phyloP scores from a whole-genome alignment of 1,284 basidiomycete species.

The Entoloma clypeatum region DNA sequence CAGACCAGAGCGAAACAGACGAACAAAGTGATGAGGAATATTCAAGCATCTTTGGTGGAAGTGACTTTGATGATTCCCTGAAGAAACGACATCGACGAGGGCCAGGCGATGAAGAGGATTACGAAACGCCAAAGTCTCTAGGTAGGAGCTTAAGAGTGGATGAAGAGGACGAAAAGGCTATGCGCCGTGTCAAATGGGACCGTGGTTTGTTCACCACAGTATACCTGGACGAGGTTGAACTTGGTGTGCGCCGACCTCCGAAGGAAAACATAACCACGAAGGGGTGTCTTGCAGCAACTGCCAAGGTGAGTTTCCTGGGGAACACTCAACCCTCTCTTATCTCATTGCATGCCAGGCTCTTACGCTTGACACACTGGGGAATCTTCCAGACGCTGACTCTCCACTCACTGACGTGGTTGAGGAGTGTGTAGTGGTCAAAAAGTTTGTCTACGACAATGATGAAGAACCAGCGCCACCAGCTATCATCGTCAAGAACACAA shows the following conservation, averaged over 20 bases:
- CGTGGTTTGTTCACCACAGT: slow-evolving; percentile 59
- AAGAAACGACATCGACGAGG: slow-evolving; percentile 52
- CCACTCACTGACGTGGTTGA: slow-evolving; percentile 60
- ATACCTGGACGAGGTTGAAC: slow-evolving; percentile 57
- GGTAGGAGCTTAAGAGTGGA: slow-evolving; percentile 30
- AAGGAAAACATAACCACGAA: slow-evolving; percentile 44
- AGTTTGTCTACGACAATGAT: slow-evolving; percentile 81
- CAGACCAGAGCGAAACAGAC: slow-evolving; percentile 24
- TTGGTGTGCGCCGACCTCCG: slow-evolving; percentile 40
- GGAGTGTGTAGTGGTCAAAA: slow-evolving; percentile 72
- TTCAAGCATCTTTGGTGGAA: slow-evolving; percentile 23
- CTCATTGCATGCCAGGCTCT: slow-evolving; percentile 41
- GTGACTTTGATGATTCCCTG: slow-evolving; percentile 28
- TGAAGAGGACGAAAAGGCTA: slow-evolving; percentile 33
- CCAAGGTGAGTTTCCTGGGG: slow-evolving; percentile 49
- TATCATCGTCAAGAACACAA: slow-evolving; percentile 46
- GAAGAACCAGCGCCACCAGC: slow-evolving; percentile 37
- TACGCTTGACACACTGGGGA: slow-evolving; percentile 72
- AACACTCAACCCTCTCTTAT: slow-evolving; percentile 3
- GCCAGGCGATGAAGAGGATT: slow-evolving; percentile 82
- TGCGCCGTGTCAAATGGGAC: slow-evolving; percentile 77
- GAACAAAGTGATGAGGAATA: slow-evolving; percentile 29
- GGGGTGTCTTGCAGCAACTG: slow-evolving; percentile 61
- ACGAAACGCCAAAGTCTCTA: slow-evolving; percentile 52
- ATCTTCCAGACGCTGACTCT: slow-evolving; percentile 57